Conservation (phyloP, 305 asterid species). For the Ilex paraguariensis region DNA sequence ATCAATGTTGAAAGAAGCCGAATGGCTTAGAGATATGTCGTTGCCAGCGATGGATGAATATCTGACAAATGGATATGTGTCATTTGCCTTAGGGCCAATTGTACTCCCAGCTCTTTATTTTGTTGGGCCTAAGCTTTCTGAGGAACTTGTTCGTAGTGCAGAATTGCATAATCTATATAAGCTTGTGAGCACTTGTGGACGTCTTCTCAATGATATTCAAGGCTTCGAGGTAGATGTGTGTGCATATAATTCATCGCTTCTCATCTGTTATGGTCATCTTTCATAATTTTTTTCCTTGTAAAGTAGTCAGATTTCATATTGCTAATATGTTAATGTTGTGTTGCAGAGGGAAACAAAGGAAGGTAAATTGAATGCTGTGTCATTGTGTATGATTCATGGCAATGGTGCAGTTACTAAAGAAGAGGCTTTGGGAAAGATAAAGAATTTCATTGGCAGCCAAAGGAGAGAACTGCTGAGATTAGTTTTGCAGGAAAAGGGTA, state of each 20-base stretch:
- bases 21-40: slow-evolving; percentile 45
- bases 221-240: slow-evolving; percentile 50
- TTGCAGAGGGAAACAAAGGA: slow-evolving; percentile 73
- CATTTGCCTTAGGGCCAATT: slow-evolving; percentile 86
- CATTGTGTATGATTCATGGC: slow-evolving; percentile 40
- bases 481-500: slow-evolving; percentile 44
- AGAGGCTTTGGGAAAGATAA: slow-evolving; percentile 39
- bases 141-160: slow-evolving; percentile 52
- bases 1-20: slow-evolving; percentile 77
- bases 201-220: slow-evolving; percentile 72
- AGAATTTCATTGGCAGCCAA: slow-evolving; percentile 27
- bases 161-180: slow-evolving; percentile 52
- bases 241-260: neutral
- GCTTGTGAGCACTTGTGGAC: slow-evolving; percentile 67
- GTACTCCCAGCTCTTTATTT: slow-evolving; percentile 78
- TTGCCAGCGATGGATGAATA: slow-evolving; percentile 64
- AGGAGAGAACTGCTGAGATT: slow-evolving; percentile 59
- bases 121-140: slow-evolving; percentile 71
- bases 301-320: neutral
- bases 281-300: neutral
- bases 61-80: slow-evolving; percentile 57
- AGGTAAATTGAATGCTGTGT: slow-evolving; percentile 57
- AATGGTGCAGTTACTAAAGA: slow-evolving; percentile 42
- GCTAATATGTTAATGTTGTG: neutral
- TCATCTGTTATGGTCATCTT: neutral